phyloP scores from a whole-genome alignment of 495 filamentous ascomycete species.

The Annulohypoxylon stygium region DNA sequence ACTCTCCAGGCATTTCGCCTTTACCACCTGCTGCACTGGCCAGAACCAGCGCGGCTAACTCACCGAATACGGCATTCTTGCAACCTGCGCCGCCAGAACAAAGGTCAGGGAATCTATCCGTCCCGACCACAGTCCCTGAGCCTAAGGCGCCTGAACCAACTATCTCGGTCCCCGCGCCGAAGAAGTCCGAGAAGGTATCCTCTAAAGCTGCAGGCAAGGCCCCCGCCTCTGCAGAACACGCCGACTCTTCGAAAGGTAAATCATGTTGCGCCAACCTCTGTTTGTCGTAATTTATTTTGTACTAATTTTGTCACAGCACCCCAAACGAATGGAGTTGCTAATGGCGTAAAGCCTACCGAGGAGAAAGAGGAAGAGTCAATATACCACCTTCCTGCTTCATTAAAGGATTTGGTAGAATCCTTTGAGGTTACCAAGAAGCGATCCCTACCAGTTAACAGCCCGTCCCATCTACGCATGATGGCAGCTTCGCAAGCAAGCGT shows the following conservation, averaged over 20 bases:
- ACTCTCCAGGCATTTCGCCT: slow-evolving; percentile 59
- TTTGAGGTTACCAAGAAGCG: slow-evolving; percentile 86
- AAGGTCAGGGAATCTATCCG: slow-evolving; percentile 51
- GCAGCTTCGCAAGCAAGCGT: slow-evolving; percentile 74
- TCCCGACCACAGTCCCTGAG: slow-evolving; percentile 41
- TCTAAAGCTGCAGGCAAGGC: slow-evolving; percentile 58
- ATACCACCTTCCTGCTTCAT: slow-evolving; percentile 90
- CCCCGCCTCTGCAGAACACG: slow-evolving; percentile 51
- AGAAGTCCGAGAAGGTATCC: slow-evolving; percentile 58
- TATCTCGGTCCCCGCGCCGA: slow-evolving; percentile 35
- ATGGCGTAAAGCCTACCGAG: slow-evolving; percentile 62
- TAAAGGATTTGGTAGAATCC: slow-evolving; percentile 90
- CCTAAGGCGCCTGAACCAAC: slow-evolving; percentile 38
- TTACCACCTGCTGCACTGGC: slow-evolving; percentile 59
- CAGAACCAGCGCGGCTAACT: slow-evolving; percentile 60
- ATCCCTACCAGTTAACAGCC: slow-evolving; percentile 66
- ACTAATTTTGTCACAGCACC: slow-evolving; percentile 50
- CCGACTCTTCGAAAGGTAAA: slow-evolving; percentile 58
- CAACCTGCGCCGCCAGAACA: slow-evolving; percentile 56
- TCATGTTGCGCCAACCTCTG: slow-evolving; percentile 18
- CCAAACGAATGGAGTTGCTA: slow-evolving; percentile 68
- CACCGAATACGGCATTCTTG: slow-evolving; percentile 56
- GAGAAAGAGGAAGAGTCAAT: slow-evolving; percentile 82
- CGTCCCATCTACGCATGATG: slow-evolving; percentile 78
- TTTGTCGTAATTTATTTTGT: slow-evolving; percentile 22